phyloP scores from a whole-genome alignment of 768 basidiomycete genomes.

The Boletus tomentosulus region DNA sequence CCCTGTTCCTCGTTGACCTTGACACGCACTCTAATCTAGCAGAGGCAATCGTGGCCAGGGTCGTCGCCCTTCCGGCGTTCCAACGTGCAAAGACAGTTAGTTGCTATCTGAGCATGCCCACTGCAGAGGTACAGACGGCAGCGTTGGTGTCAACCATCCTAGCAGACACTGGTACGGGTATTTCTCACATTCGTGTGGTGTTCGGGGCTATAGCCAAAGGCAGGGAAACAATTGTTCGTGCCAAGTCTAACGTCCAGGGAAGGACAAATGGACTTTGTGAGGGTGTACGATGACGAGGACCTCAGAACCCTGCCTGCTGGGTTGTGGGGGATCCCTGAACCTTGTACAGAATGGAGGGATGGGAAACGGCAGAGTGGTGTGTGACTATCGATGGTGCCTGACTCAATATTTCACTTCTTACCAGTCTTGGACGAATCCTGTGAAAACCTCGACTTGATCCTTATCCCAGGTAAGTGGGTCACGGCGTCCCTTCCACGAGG shows the following conservation, averaged over 20 bases:
- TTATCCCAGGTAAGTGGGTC: slow-evolving; percentile 55
- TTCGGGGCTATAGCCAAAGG: neutral
- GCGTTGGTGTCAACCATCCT: slow-evolving; percentile 50
- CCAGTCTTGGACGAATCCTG: slow-evolving; percentile 31
- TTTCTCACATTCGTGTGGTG: neutral
- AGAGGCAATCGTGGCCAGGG: slow-evolving; percentile 38
- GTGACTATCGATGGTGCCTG: slow-evolving; percentile 19
- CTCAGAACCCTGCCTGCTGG: slow-evolving; percentile 53
- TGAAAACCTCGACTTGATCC: slow-evolving; percentile 54
- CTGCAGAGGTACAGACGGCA: slow-evolving; percentile 62
- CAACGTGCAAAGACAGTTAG: slow-evolving; percentile 47
- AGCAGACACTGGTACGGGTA: slow-evolving; percentile 43
- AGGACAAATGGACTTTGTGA: slow-evolving; percentile 60
- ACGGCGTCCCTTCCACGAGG: slow-evolving; percentile 9
- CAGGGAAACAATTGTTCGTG: slow-evolving; percentile 67
- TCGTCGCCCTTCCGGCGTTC: slow-evolving; percentile 52
- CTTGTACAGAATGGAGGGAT: slow-evolving; percentile 42
- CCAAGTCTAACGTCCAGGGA: slow-evolving; percentile 54
- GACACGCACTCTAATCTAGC: slow-evolving; percentile 13
- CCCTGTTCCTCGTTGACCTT: neutral
- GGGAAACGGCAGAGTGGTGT: slow-evolving; percentile 49
- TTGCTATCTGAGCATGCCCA: slow-evolving; percentile 81
- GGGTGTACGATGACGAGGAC: slow-evolving; percentile 56
- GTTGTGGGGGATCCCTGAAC: slow-evolving; percentile 76
- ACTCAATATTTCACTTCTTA: slow-evolving; percentile 3